phyloP scores from a whole-genome alignment of 2,329 filamentous ascomycete genomes.

The Botryotinia narcissicola region DNA sequence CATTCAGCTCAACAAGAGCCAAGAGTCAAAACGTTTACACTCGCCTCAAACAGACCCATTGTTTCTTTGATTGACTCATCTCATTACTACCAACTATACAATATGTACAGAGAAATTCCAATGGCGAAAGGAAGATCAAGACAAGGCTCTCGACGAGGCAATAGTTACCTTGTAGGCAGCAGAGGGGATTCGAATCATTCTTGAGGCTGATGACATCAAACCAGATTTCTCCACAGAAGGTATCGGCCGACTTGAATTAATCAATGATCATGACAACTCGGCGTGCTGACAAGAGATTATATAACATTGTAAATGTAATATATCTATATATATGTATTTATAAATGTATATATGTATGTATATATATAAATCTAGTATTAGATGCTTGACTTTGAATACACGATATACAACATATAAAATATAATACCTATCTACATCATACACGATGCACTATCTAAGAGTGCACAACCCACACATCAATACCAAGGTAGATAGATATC shows the following conservation, averaged over 20 bases:
- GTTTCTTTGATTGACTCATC: background rate
- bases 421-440: too few relatives aligned
- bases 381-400: fast-evolving
- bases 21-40: background rate
- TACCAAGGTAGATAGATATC: background rate
- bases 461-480: too few relatives aligned
- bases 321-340: too few relatives aligned
- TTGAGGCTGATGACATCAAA: background rate
- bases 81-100: background rate
- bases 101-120: background rate
- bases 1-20: background rate
- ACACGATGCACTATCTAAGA: background rate
- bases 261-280: background rate
- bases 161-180: background rate
- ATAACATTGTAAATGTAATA: too few relatives aligned
- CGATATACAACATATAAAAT: too few relatives aligned
- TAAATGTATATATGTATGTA: too few relatives aligned
- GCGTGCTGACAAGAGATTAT: background rate
- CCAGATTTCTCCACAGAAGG: background rate
- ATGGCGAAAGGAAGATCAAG: background rate
- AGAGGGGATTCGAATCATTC: background rate
- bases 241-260: background rate
- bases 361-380: background rate
- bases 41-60: background rate
- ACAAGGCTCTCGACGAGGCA: background rate